Base-by-base conservation (phyloP, 2,329 filamentous ascomycete species). In the Aspergillus terreus region DNA sequence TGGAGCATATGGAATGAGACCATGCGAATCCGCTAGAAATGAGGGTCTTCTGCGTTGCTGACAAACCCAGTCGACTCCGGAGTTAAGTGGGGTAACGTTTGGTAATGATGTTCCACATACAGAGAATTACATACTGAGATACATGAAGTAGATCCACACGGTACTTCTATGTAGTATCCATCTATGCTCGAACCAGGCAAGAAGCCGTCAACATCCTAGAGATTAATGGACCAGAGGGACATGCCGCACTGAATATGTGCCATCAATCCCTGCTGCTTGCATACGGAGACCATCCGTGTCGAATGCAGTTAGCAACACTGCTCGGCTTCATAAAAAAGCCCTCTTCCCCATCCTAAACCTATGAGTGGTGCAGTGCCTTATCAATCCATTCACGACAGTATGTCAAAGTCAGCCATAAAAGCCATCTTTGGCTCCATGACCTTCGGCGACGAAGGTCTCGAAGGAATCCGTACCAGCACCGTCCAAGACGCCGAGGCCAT, bases 381-480 rank as follows among this genome's bases (percentile, higher is more conserved):
- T 41, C 17, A 10, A 3, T 42, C 40, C 6, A 23, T 11, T 11
- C 17, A 41, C 11, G 6, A 2, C 40, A 42, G 11, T 2, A 19
- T 42, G 15, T 6, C 40, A 46, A 23, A 46, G 15, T 9, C 27
- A 32, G 6, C 17, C 12, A 14, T 46, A 4, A 27, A 27, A 4
- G 44, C 44, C 33, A 52, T 71, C 46, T 69, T 71, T 50, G 70
- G 70, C n/a, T 63, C 70, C 35, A 72, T 72, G 70, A 70, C 66
- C 12, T 64, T 72, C 38, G 70, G 70, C 36, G 63, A 62, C 42
- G 60, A 62, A 51, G 61, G 67, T 63, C 27, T 25, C 2, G 44
- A 46, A 62, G 32, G 53, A 4, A 48, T 59, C 42, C 61, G 60
- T 1, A 54, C 61, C 9, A 52, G 56, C 35, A 51, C 50, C 30